Evolutionary conservation across 2,329 filamentous ascomycete species (phyloP).

Genomic region (Arthrobotrys megalospora): DNA sequence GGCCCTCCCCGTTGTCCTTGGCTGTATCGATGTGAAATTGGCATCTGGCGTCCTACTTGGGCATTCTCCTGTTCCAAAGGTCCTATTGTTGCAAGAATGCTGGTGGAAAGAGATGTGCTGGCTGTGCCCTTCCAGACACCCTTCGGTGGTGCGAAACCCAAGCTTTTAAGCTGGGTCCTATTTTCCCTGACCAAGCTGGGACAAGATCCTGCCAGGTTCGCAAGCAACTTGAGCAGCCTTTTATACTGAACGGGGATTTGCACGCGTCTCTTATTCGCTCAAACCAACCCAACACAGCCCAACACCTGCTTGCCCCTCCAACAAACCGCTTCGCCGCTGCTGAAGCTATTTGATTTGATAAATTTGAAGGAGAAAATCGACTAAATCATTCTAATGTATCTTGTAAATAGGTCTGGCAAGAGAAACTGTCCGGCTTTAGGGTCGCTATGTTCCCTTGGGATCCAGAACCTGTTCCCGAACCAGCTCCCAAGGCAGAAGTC

Average conservation of each 20-base stretch:
- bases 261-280: conserved; percentile 52
- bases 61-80: conserved; percentile 35
- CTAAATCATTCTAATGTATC: not conserved
- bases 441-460: conserved; percentile 97
- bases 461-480: conserved; percentile 72
- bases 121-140: not conserved
- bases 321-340: not conserved
- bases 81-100: not conserved
- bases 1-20: conserved; percentile 1
- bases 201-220: conserved; percentile 33
- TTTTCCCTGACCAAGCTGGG: conserved; percentile 10
- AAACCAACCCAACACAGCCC: conserved; percentile 20
- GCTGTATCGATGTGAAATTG: conserved; percentile 20
- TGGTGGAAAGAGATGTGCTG: conserved; percentile 11
- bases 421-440: conserved; percentile 85
- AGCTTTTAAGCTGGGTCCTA: conserved; percentile 28
- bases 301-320: conserved; percentile 3
- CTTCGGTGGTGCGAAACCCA: conserved; percentile 13
- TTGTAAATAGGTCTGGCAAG: conserved; percentile 84
- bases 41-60: not conserved
- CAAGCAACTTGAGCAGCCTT: conserved; percentile 15
- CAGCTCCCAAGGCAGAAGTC: conserved; percentile 66
- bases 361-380: not conserved
- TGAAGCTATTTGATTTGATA: not conserved
- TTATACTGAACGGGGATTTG: conserved; percentile 29